Evolutionary conservation across 208 protist genomes (phyloP).

Genomic region (Crithidia mellificae): DNA sequence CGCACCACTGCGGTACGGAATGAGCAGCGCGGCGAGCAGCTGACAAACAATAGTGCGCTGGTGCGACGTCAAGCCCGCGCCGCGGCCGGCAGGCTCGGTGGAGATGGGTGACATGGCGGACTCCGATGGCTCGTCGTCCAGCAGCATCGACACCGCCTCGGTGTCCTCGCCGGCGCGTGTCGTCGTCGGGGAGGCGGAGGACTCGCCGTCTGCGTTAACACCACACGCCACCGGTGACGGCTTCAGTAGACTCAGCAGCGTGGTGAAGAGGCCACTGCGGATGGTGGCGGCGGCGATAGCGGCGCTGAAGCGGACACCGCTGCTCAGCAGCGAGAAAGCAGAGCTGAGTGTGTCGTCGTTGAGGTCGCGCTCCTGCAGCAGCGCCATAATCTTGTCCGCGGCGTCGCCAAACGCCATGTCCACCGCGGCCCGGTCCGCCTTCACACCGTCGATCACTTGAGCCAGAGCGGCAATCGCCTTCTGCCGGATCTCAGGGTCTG

Average conservation of each 20-base stretch:
- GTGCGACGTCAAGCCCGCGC: constrained; percentile 41
- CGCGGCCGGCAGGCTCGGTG: constrained; percentile 5
- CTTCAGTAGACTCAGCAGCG: constrained; percentile 32
- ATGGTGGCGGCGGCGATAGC: constrained; percentile 44
- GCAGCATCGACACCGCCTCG: constrained; percentile 10
- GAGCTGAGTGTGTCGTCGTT: constrained; percentile 56
- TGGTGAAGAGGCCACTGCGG: constrained; percentile 41
- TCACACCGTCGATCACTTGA: constrained; percentile 57
- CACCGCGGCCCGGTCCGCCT: constrained; percentile 41
- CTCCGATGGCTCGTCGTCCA: constrained; percentile 8
- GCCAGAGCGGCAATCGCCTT: constrained; percentile 61
- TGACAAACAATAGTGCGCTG: constrained; percentile 48
- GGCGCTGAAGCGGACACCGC: constrained; percentile 49
- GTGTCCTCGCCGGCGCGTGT: not conserved
- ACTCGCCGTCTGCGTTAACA: not conserved
- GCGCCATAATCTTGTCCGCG: constrained; percentile 32
- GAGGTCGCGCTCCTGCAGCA: constrained; percentile 39
- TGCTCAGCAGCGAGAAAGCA: constrained; percentile 44
- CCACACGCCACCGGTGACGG: not conserved
- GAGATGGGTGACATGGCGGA: constrained; percentile 11
- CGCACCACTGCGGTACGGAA: constrained; percentile 39
- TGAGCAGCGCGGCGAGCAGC: constrained; percentile 47
- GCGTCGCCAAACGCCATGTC: constrained; percentile 61
- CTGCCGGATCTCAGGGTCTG: constrained; percentile 74
- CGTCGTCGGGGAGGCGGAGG: not conserved